phyloP scores from a whole-genome alignment of 192 early-diverging fungal species.

The Mortierella claussenii region DNA sequence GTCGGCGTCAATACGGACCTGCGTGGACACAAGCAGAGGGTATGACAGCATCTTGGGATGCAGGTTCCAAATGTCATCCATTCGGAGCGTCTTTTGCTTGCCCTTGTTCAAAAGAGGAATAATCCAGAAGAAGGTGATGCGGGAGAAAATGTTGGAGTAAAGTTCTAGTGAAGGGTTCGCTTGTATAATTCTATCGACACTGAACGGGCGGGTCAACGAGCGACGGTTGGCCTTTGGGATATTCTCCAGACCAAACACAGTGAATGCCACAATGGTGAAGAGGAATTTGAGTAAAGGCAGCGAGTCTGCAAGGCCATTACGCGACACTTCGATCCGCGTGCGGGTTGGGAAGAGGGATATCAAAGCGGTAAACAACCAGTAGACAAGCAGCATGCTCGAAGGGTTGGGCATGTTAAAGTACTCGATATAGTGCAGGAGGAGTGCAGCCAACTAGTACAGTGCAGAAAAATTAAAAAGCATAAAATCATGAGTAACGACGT shows the following conservation, averaged over 20 bases:
- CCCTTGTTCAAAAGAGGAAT: constrained; percentile 45
- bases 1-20: constrained; percentile 27
- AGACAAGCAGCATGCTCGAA: constrained; percentile 60
- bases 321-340: constrained; percentile 34
- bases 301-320: constrained; percentile 8
- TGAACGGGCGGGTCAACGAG: constrained; percentile 18
- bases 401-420: constrained; percentile 38
- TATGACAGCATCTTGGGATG: constrained; percentile 33
- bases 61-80: constrained; percentile 42
- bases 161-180: constrained; percentile 33
- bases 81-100: constrained; percentile 17
- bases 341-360: constrained; percentile 51
- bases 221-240: constrained; percentile 39
- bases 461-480: neutral
- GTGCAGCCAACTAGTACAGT: neutral
- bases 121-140: constrained; percentile 51
- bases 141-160: constrained; percentile 26
- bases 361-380: constrained; percentile 57
- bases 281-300: constrained; percentile 33
- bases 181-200: neutral
- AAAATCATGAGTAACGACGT: neutral
- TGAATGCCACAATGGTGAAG: constrained; percentile 30
- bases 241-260: constrained; percentile 56
- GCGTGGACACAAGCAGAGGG: constrained; percentile 21
- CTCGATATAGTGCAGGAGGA: constrained; percentile 19